Evolutionary conservation across 495 filamentous ascomycete genomes (phyloP).

Genomic region (Aspergillus biplanus): DNA sequence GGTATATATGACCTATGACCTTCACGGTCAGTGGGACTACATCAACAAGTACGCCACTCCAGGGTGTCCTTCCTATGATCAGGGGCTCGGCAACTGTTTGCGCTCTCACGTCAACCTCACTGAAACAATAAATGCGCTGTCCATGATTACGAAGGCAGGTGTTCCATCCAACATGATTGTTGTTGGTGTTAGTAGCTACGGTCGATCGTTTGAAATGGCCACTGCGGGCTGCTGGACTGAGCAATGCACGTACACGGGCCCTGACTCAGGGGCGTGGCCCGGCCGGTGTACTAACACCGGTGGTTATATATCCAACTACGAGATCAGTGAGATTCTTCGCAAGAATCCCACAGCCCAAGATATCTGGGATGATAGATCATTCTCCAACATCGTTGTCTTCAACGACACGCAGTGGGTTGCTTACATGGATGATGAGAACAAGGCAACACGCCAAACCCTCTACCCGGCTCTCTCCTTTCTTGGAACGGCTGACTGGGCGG

Average conservation of each 20-base stretch:
- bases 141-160: not conserved
- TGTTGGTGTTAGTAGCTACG: not conserved
- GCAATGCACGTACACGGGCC: too few relatives aligned
- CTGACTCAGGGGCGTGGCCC: too few relatives aligned
- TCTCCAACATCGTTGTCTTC: slow-evolving; percentile 2
- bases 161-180: slow-evolving; percentile 1
- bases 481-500: slow-evolving; percentile 45
- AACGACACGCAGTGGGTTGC: slow-evolving; percentile 37
- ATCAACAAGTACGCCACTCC: too few relatives aligned
- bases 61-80: too few relatives aligned
- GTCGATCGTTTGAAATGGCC: not conserved
- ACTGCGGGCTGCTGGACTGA: slow-evolving; percentile 3
- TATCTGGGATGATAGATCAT: not conserved
- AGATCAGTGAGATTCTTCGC: not conserved
- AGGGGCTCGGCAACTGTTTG: too few relatives aligned
- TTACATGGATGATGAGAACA: slow-evolving; percentile 40
- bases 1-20: too few relatives aligned
- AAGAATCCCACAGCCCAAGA: not conserved
- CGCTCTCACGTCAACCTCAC: too few relatives aligned
- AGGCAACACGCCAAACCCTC: slow-evolving; percentile 17
- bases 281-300: too few relatives aligned
- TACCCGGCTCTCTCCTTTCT: slow-evolving; percentile 31
- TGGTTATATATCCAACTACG: not conserved
- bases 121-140: too few relatives aligned
- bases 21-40: too few relatives aligned